Evolutionary conservation across 352 stramenopile genomes (phyloP).

Genomic region (Phytopythium ostracodes): DNA sequence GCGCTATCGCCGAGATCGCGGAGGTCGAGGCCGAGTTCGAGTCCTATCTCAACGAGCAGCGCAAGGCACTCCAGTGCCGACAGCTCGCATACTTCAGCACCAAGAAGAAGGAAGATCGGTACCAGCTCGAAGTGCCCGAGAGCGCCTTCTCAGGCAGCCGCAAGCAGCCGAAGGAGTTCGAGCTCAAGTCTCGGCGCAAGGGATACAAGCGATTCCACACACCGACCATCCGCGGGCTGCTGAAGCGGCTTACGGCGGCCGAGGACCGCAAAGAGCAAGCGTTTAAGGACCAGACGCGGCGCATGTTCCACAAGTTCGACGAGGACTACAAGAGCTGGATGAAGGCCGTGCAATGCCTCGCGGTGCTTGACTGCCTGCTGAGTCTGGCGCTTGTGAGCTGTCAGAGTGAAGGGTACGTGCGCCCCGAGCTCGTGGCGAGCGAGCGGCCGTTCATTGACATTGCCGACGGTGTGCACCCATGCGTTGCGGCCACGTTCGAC

Average conservation of each 20-base stretch:
- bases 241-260: constrained; percentile 68
- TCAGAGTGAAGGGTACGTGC: constrained; percentile 91
- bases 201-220: constrained; percentile 92
- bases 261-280: constrained; percentile 81
- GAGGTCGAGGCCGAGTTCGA: constrained; percentile 88
- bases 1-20: constrained; percentile 84
- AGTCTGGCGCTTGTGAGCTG: constrained; percentile 92
- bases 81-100: constrained; percentile 94
- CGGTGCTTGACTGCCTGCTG: constrained; percentile 94
- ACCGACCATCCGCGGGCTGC: constrained; percentile 71
- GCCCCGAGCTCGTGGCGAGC: constrained; percentile 87
- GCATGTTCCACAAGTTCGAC: constrained; percentile 98
- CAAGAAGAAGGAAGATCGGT: constrained; percentile 95
- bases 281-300: constrained; percentile 86
- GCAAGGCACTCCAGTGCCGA: constrained; percentile 65
- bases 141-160: constrained; percentile 36
- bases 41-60: constrained; percentile 84
- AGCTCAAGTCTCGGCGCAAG: constrained; percentile 93
- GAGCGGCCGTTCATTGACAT: constrained; percentile 84
- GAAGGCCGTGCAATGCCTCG: constrained; percentile 89
- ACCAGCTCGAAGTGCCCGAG: constrained; percentile 92
- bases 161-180: constrained; percentile 93
- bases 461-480: constrained; percentile 93
- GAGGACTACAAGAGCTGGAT: constrained; percentile 91
- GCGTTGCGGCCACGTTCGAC: constrained; percentile 81